Base-by-base conservation (phyloP, 1,284 basidiomycete species). In the Sanguinoderma infundibulare region DNA sequence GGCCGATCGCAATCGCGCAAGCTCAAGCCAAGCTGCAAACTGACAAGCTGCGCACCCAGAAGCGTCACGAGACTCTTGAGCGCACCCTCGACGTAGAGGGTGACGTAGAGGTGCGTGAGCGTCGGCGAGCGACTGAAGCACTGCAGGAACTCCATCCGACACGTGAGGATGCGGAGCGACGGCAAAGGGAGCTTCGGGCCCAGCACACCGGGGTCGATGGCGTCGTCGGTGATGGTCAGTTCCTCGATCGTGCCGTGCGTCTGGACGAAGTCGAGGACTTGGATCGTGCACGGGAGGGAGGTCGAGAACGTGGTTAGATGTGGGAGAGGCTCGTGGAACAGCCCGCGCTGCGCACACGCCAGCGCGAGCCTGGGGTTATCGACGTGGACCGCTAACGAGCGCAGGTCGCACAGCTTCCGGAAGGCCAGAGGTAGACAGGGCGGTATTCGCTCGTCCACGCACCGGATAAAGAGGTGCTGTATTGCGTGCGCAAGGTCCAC, bases 101-200 rank as follows among this genome's bases (percentile, higher is more conserved):
- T 53, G 44, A 50, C 12, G 34, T 56, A 14, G 14, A 54, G 42
- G 35, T 60, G 53, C 20, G 59, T 60, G 35, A 49, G 42, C 14
- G 54, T 35, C 7, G 40, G 40, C 30, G 54, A 36, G 28, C 54
- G 40, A 20, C 28, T 22, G 54, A 55, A 46, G 40, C 40, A 55
- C 6, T 12, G 30, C 42, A 55, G 54, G 30, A 46, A 35, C 28
- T 36, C 32, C n/a, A 46, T n/a, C 3, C 32, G 40, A 17, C 54
- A 55, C 15, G 54, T 17, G 30, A 55, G 54, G 20, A 24, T 22
- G 40, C 54, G 54, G 20, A 55, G 40, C 30, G 54, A 55, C 14
- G 54, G 54, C 20, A 55, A 35, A 32, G 54, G 54, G 2, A 46
- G 42, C 30, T 10, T 35, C 17, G 40, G 54, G 14, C 54, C 40